Base-by-base conservation (phyloP, 352 stramenopile species). In the Peronosclerospora sorghi region DNA sequence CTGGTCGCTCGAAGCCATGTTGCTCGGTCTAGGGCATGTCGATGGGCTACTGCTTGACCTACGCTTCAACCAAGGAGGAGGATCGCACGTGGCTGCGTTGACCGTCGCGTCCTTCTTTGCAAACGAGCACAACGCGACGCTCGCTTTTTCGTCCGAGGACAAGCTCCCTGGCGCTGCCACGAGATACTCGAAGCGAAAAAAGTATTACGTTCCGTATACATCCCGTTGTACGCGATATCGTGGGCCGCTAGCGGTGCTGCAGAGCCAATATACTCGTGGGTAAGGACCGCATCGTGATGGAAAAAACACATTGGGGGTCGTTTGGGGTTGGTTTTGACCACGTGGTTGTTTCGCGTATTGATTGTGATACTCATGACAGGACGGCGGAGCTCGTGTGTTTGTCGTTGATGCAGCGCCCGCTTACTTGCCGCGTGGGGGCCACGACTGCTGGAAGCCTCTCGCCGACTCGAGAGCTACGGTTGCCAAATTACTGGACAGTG, bases 401-500 rank as follows among this genome's bases (percentile, higher is more conserved):
- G 19, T 73, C 79, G 27, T 52, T 91, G 8, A 72, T 80, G 67
- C 63, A 73, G 17, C 72, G 73, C 4, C 60, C 62, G 15, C 54
- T 75, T 24, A 88, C 79, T 8, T 78, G 53, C 48, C 66, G 73
- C 21, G 60, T 91, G 26, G 79, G 79, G 20, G 48, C 51, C 19
- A 56, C 52, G 8, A 85, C 73, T 0, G 75, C 75, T 0, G 79
- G 79, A 12, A 74, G 63, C 20, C 51, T 88, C 9, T 84, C 79
- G 17, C 51, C 63, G 38, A 84, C 76, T 15, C 58, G 59, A 5
- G 70, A 81, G 39, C 36, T 87, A 10, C 71, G 70, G n/a, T 64
- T 91, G 17, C 79, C 79, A 8, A 91, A 91, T 48, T 83, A 71
- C 46, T 91, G 79, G 79, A 79, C 65, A 1, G 68, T 91, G 14